These are phyloP conservation scores for Grosmannia huntii DNA, from an alignment of 2,329 filamentous ascomycete genomes.

Conservation along the genomic window DNA sequence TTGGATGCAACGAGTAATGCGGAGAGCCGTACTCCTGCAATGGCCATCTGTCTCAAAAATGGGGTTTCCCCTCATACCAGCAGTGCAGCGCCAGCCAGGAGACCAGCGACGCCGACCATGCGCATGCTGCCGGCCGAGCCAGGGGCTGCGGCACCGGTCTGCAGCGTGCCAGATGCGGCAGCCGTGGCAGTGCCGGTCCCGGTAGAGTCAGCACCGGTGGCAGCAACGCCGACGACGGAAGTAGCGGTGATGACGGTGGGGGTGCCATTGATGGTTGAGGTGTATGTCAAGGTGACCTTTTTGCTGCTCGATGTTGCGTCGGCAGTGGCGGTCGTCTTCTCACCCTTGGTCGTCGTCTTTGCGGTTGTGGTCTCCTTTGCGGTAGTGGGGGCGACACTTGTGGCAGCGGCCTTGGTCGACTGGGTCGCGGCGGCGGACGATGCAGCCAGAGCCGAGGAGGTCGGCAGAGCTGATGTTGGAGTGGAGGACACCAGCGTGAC, in stretches of 20 bases:
- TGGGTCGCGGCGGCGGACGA: conserved; percentile 6
- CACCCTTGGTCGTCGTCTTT: neutral
- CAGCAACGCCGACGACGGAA: conserved; percentile 32
- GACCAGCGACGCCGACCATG: conserved; percentile 11
- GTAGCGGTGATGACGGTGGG: conserved; percentile 35
- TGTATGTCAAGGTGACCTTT: conserved; percentile 22
- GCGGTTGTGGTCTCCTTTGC: neutral
- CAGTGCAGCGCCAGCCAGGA: conserved; percentile 10
- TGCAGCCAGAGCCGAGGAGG: neutral
- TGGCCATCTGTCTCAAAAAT: neutral
- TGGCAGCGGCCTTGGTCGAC: conserved; percentile 7
- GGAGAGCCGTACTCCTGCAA: neutral
- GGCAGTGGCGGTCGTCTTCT: neutral
- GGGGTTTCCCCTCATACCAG: conserved; percentile 7
- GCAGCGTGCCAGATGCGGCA: conserved; percentile 21
- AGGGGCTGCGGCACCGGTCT: conserved; percentile 13
- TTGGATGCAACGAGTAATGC: neutral
- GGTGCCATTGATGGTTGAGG: conserved; percentile 33
- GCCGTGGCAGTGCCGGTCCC: conserved; percentile 17
- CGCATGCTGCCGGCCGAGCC: neutral
- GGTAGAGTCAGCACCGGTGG: conserved; percentile 12
- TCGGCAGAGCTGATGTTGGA: neutral
- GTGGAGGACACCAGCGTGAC: neutral
- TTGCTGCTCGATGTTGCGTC: neutral
- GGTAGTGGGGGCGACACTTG: conserved; percentile 1